Conservation (phyloP, 768 basidiomycete genomes). For the Holtermanniella nyarrowii region DNA sequence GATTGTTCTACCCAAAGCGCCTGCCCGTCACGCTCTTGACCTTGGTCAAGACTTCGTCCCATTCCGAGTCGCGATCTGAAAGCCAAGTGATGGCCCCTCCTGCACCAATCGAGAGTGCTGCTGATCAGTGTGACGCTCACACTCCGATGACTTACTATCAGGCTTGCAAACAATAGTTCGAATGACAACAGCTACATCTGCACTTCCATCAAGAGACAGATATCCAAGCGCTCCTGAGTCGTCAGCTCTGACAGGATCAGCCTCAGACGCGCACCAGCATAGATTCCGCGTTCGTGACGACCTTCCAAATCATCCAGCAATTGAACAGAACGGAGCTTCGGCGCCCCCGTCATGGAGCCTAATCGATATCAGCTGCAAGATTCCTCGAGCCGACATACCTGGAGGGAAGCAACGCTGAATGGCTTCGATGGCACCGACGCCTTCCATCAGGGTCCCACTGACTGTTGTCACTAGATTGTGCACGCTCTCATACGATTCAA, state of each 20-base stretch:
- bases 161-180: slow-evolving; percentile 61
- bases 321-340: slow-evolving; percentile 87
- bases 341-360: slow-evolving; percentile 98
- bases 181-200: slow-evolving; percentile 90
- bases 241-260: neutral
- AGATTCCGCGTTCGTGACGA: slow-evolving; percentile 56
- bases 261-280: slow-evolving; percentile 49
- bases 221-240: slow-evolving; percentile 71
- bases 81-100: slow-evolving; percentile 96
- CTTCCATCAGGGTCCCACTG: slow-evolving; percentile 52
- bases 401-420: slow-evolving; percentile 73
- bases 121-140: neutral
- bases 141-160: slow-evolving; percentile 9
- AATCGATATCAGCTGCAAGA: neutral
- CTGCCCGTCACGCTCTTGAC: slow-evolving; percentile 43
- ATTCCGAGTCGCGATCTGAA: slow-evolving; percentile 72
- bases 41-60: slow-evolving; percentile 91
- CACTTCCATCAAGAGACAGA: slow-evolving; percentile 74
- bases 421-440: slow-evolving; percentile 60
- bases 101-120: slow-evolving; percentile 54
- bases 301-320: slow-evolving; percentile 72
- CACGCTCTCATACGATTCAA: slow-evolving; percentile 88
- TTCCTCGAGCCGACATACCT: slow-evolving; percentile 46
- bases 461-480: slow-evolving; percentile 95
- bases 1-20: too few relatives aligned